Percentiles rank a stretch among this genome's conserved stretches.
Evolutionary conservation across 73 alveolate species (phyloP).

Genomic region (Urostyla sp.): DNA sequence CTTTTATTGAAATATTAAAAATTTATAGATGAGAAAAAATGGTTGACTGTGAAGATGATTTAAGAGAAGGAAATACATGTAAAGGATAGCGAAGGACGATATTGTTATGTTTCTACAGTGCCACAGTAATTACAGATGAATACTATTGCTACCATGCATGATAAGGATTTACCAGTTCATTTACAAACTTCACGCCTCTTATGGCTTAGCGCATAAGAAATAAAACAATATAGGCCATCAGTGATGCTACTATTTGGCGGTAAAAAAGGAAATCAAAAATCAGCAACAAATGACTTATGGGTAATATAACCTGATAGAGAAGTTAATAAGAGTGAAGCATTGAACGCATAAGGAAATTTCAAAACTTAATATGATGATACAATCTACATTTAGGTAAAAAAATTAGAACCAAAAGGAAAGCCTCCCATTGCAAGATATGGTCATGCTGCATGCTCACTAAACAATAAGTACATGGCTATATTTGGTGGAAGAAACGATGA

Average conservation of each 20-base stretch:
- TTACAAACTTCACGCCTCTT: not conserved
- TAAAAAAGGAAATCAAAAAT: constrained; percentile 15
- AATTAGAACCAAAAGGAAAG: not conserved
- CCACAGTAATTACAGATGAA: not conserved
- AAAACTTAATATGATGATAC: not conserved
- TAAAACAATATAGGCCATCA: not conserved
- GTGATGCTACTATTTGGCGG: constrained; percentile 44
- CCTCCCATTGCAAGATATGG: constrained; percentile 42
- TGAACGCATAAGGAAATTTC: constrained; percentile 1
- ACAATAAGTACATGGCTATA: not conserved
- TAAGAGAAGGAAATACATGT: not conserved
- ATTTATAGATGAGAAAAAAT: not conserved
- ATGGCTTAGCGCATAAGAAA: constrained; percentile 10
- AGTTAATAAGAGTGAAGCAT: not conserved
- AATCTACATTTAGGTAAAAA: not conserved
- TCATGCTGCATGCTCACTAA: constrained; percentile 16
- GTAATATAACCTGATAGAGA: not conserved
- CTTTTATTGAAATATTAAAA: not conserved
- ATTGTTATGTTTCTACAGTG: not conserved
- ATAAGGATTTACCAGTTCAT: not conserved
- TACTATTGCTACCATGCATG: not conserved
- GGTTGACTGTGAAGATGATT: not conserved
- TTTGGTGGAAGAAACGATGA: constrained; percentile 40
- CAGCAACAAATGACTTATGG: constrained; percentile 15
- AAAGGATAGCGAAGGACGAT: not conserved